A percentile compares a stretch with the other conserved stretches of the same genome.
These are phyloP conservation scores for Sclerotinia borealis DNA, from an alignment of 2,329 filamentous ascomycete species.

Conservation along the genomic window DNA sequence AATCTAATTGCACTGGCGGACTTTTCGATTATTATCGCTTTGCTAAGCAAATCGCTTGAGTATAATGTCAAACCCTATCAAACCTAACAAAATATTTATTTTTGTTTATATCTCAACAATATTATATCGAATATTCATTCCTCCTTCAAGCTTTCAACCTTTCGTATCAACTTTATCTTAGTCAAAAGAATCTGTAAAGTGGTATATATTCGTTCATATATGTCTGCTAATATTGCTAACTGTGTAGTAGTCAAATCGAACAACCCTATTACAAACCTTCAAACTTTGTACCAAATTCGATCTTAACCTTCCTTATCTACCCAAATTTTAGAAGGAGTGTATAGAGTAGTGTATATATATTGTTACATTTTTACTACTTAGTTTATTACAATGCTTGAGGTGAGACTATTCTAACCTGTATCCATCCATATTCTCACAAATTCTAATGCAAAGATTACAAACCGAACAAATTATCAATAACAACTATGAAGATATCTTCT, in stretches of 20 bases:
- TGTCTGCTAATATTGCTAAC: background rate
- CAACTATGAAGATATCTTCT: constrained; percentile 2
- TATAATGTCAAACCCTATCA: background rate
- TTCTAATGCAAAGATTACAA: background rate
- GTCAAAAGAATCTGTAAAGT: background rate
- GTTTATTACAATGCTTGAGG: background rate
- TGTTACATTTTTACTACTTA: background rate
- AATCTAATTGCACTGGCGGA: background rate
- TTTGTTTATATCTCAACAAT: background rate
- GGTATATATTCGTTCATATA: background rate
- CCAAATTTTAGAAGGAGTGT: no score
- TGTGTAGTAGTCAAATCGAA: background rate
- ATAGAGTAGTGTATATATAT: no score
- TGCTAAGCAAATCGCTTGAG: background rate
- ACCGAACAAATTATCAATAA: background rate
- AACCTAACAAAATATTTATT: background rate
- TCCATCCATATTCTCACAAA: background rate
- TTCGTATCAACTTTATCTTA: background rate
- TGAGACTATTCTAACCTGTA: background rate
- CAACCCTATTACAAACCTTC: background rate
- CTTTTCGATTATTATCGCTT: no score
- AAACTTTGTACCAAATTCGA: background rate
- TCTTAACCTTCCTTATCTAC: no score
- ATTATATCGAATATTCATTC: no score
- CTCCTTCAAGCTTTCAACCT: background rate